Evolutionary conservation across 257 asterid genomes (phyloP).

Genomic region (Petrea volubilis): DNA sequence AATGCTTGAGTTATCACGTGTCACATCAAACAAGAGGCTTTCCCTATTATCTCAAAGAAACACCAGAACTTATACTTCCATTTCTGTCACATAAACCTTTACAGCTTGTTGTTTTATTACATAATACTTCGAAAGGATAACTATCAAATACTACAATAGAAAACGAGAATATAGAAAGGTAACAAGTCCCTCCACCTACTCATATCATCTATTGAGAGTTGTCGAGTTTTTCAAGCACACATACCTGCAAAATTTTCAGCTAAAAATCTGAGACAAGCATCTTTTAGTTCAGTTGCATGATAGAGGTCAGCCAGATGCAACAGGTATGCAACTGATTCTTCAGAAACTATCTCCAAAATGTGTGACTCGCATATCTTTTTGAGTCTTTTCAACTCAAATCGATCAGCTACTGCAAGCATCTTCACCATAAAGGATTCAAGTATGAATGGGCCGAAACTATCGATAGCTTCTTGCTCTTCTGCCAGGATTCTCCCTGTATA

Average conservation of each 20-base stretch:
- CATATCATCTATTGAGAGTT: background rate
- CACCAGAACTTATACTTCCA: too few relatives aligned
- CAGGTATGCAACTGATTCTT: conserved; percentile 40
- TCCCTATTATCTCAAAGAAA: too few relatives aligned
- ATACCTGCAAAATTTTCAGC: conserved; percentile 57
- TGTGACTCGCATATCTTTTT: conserved; percentile 47
- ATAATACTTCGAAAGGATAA: too few relatives aligned
- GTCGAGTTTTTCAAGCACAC: background rate
- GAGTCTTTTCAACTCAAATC: conserved; percentile 45
- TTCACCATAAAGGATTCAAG: conserved; percentile 37
- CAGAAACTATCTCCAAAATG: conserved; percentile 47
- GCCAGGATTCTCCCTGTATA: conserved; percentile 46
- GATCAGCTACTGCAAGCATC: conserved; percentile 53
- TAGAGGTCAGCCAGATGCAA: conserved; percentile 49
- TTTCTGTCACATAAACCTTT: too few relatives aligned
- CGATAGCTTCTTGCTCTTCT: conserved; percentile 40
- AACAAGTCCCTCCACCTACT: too few relatives aligned
- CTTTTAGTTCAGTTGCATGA: conserved; percentile 46
- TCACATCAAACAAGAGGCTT: too few relatives aligned
- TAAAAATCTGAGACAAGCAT: conserved; percentile 52
- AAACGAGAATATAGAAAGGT: too few relatives aligned
- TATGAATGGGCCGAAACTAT: conserved; percentile 26
- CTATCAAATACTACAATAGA: too few relatives aligned
- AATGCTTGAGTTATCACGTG: too few relatives aligned
- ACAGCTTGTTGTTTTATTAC: too few relatives aligned